Evolutionary conservation across 805 yeast species (phyloP).

Genomic region (Starmerella cellae): DNA sequence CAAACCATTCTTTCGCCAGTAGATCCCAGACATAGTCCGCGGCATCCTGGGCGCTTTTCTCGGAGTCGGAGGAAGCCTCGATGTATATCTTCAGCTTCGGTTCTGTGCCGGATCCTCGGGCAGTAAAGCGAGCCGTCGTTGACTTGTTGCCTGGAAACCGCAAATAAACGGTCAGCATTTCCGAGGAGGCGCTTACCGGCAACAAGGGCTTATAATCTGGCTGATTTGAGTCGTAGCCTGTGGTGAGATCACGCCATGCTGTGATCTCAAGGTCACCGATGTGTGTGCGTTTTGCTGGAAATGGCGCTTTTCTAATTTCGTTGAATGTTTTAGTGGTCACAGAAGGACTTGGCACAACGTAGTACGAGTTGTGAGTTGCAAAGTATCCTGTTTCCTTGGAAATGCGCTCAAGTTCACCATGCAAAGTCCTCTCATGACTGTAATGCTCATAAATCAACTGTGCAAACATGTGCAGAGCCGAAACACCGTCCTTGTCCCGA

Average conservation of each 20-base stretch:
- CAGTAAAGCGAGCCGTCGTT: conserved; percentile 51
- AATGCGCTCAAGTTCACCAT: conserved; percentile 44
- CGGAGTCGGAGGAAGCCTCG: conserved; percentile 51
- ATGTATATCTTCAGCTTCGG: conserved; percentile 87
- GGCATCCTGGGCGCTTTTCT: conserved; percentile 34
- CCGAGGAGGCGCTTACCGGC: conserved; percentile 60
- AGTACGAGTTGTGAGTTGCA: conserved; percentile 80
- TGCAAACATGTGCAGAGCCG: conserved; percentile 63
- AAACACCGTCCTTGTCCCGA: conserved; percentile 86
- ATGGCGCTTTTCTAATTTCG: conserved; percentile 40
- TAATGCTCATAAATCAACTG: conserved; percentile 51
- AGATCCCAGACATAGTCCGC: conserved; percentile 58
- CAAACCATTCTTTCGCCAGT: conserved; percentile 59
- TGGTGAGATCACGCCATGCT: conserved; percentile 72
- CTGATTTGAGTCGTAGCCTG: conserved; percentile 66
- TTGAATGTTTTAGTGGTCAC: conserved; percentile 45
- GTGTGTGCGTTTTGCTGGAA: not conserved
- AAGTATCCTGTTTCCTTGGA: conserved; percentile 61
- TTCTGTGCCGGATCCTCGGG: conserved; percentile 93
- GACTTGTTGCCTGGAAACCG: conserved; percentile 23
- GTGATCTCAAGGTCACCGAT: conserved; percentile 48
- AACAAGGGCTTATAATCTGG: conserved; percentile 43
- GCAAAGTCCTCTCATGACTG: conserved; percentile 24
- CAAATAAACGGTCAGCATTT: conserved; percentile 70
- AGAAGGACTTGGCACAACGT: conserved; percentile 43